Evolutionary conservation across 495 filamentous ascomycete genomes (phyloP).

Genomic region (Penicillium crystallinum): DNA sequence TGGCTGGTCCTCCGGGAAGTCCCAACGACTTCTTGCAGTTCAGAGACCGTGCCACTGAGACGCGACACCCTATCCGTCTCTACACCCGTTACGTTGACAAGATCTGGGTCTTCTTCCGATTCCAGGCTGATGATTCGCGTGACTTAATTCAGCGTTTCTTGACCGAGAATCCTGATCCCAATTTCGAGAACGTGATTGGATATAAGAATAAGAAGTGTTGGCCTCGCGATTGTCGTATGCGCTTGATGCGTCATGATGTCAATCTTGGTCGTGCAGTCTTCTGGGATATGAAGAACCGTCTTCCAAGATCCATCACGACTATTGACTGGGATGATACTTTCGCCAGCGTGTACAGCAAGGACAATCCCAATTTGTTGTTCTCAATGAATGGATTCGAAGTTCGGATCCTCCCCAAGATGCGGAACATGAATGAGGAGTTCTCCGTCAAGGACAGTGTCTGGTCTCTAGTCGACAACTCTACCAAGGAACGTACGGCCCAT

Average conservation of each 20-base stretch:
- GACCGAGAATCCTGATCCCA: conserved; percentile 97
- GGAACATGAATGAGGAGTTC: conserved; percentile 95
- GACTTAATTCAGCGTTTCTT: conserved; percentile 97
- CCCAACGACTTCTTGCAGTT: conserved; percentile 99
- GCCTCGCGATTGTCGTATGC: conserved; percentile 96
- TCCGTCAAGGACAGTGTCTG: conserved; percentile 96
- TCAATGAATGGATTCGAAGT: conserved; percentile 99
- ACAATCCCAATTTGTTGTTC: conserved; percentile 96
- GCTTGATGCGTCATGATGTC: conserved; percentile 98
- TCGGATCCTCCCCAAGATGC: conserved; percentile 90
- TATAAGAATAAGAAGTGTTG: conserved; percentile 99
- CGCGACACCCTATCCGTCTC: conserved; percentile 86
- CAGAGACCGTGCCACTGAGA: conserved; percentile 83
- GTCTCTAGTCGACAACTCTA: conserved; percentile 93
- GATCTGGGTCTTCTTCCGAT: conserved; percentile 97
- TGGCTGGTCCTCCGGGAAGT: conserved; percentile 91
- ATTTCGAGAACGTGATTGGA: conserved; percentile 98
- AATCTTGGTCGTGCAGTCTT: conserved; percentile 97
- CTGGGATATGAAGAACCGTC: conserved; percentile 97
- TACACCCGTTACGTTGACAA: conserved; percentile 98
- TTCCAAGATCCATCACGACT: conserved; percentile 91
- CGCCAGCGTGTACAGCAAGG: conserved; percentile 95
- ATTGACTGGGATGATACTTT: conserved; percentile 99
- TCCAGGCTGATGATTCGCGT: conserved; percentile 86
- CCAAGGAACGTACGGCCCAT: conserved; percentile 94